These are phyloP conservation scores for Ceratobasidium theobromae DNA, from an alignment of 1,284 basidiomycete species.

Conservation along the genomic window DNA sequence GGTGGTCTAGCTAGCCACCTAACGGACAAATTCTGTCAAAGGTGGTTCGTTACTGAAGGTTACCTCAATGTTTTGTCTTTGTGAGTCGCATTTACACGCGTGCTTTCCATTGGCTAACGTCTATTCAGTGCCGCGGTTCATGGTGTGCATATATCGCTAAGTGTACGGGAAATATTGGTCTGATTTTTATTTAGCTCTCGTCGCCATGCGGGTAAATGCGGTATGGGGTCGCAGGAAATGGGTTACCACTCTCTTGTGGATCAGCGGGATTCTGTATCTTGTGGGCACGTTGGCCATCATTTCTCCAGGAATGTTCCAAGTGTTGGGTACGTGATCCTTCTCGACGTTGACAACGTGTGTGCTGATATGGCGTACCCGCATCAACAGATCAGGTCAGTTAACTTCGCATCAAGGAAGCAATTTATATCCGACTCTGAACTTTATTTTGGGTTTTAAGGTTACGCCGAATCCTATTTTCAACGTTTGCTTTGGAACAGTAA, in stretches of 20 bases:
- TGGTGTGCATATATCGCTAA: background rate
- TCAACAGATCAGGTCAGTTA: background rate
- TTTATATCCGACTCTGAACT: background rate
- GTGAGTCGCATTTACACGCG: background rate
- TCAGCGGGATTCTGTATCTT: conserved; percentile 15
- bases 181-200: conserved; percentile 19
- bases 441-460: conserved; percentile 1
- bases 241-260: conserved; percentile 16
- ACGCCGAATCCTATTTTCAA: conserved; percentile 30
- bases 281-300: conserved; percentile 26
- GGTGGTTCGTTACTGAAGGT: conserved; percentile 21
- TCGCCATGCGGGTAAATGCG: conserved; percentile 34
- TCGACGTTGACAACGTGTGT: background rate
- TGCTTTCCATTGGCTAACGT: background rate
- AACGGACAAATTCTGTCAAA: conserved; percentile 19
- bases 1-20: conserved; percentile 30
- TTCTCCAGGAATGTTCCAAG: conserved; percentile 17
- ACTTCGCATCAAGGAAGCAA: background rate
- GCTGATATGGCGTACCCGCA: background rate
- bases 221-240: conserved; percentile 31
- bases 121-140: conserved; percentile 21
- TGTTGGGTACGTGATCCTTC: conserved; percentile 11
- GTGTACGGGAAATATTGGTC: background rate
- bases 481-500: conserved; percentile 30
- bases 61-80: conserved; percentile 26